Evolutionary conservation across 441 rosid genomes (phyloP).

Genomic region (Sinapis alba): DNA sequence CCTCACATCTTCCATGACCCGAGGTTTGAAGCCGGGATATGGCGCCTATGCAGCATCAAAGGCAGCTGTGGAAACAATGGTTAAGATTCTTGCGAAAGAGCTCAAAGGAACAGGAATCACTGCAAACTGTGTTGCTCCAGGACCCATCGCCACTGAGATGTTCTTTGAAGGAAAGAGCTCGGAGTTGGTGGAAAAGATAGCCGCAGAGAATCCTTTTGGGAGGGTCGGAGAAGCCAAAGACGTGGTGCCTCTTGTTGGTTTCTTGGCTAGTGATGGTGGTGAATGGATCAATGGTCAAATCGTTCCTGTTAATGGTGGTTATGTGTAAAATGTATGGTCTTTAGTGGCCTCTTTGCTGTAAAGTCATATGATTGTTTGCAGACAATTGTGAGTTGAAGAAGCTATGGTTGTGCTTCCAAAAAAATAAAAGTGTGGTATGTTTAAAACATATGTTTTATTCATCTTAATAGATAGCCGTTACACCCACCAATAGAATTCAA

Average conservation of each 20-base stretch:
- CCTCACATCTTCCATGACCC: slow-evolving; percentile 57
- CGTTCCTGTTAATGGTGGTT: slow-evolving; percentile 35
- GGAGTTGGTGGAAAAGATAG: slow-evolving; percentile 47
- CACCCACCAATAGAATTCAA: neutral
- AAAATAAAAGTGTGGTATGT: neutral
- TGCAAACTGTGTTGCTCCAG: slow-evolving; percentile 73
- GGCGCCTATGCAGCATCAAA: slow-evolving; percentile 73
- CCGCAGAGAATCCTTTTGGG: slow-evolving; percentile 47
- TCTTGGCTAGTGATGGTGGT: slow-evolving; percentile 71
- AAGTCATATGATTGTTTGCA: too few relatives aligned
- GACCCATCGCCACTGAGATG: slow-evolving; percentile 77
- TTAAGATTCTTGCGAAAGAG: slow-evolving; percentile 71
- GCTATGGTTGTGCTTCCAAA: neutral
- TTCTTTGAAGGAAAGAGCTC: slow-evolving; percentile 55
- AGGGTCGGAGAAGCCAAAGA: slow-evolving; percentile 64
- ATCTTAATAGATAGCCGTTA: neutral
- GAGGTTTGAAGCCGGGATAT: slow-evolving; percentile 43
- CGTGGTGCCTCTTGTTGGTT: slow-evolving; percentile 66
- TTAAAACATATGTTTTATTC: neutral
- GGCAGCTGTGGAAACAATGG: slow-evolving; percentile 73
- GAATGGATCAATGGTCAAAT: slow-evolving; percentile 51
- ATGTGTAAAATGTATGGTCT: slow-evolving; percentile 16
- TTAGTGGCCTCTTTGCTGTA: neutral
- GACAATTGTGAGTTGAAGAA: too few relatives aligned
- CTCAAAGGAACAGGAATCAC: slow-evolving; percentile 75